A percentile compares a stretch with the other conserved stretches of the same genome.
Conservation (phyloP, 78 protist species). For the Guillardia theta region DNA sequence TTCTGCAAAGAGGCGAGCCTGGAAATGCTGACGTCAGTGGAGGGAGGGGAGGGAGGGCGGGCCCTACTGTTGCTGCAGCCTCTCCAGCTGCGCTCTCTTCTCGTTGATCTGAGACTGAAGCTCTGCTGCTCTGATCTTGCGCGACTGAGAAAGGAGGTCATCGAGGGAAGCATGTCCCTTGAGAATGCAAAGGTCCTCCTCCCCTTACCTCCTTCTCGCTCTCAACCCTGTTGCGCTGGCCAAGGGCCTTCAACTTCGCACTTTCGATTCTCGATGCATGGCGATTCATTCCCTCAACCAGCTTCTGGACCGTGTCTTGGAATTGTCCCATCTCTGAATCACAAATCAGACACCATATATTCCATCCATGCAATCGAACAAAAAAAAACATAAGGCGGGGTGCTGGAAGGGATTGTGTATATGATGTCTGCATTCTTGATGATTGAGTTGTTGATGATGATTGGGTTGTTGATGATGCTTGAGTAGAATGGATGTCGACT, state of each 20-base stretch:
- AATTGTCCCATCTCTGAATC: not conserved
- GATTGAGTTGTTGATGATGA: too few species aligned
- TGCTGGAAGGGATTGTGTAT: too few species aligned
- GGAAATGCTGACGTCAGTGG: not conserved
- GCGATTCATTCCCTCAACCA: not conserved
- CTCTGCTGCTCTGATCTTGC: not conserved
- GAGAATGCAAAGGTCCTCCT: not conserved
- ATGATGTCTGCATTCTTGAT: too few species aligned
- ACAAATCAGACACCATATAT: too few species aligned
- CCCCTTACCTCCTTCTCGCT: not conserved
- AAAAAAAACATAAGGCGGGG: too few species aligned
- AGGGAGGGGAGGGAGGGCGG: not conserved
- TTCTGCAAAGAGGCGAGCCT: constrained; percentile 17
- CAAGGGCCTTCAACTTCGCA: constrained; percentile 17
- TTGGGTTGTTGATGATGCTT: too few species aligned
- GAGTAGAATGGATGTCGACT: too few species aligned
- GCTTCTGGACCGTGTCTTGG: not conserved
- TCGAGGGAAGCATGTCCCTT: not conserved
- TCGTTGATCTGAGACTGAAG: not conserved
- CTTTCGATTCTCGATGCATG: not conserved
- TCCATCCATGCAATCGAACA: too few species aligned
- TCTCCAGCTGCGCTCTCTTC: not conserved
- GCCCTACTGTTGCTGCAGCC: not conserved
- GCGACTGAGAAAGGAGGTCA: not conserved
- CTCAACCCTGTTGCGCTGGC: not conserved